phyloP scores from a whole-genome alignment of 768 basidiomycete genomes.

The Plicaturopsis crispa region DNA sequence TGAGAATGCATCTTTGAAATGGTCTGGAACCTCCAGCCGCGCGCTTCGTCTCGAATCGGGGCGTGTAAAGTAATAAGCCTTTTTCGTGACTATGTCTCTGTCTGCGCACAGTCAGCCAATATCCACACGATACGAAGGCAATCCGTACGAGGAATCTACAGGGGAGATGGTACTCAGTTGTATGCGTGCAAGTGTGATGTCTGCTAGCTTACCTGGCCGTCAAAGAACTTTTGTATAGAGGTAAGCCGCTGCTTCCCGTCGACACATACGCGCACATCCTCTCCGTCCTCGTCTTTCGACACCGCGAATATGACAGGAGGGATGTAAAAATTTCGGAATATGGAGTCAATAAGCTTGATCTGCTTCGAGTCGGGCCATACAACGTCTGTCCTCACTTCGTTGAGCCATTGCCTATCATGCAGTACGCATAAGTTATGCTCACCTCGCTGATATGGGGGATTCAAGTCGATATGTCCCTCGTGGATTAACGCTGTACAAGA shows the following conservation, averaged over 20 bases:
- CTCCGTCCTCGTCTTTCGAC: constrained; percentile 30
- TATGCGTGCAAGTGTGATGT: too few species aligned
- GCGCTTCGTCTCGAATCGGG: constrained; percentile 35
- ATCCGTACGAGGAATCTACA: constrained; percentile 48
- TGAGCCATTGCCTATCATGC: background rate
- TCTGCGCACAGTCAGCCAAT: too few species aligned
- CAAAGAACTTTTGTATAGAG: constrained; percentile 35
- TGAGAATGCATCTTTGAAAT: constrained; percentile 42
- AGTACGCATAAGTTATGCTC: constrained; percentile 9
- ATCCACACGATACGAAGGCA: too few species aligned
- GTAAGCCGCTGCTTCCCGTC: constrained; percentile 50
- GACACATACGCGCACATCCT: constrained; percentile 34
- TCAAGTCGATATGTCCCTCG: constrained; percentile 61
- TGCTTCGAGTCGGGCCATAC: constrained; percentile 74
- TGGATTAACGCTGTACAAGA: constrained; percentile 48
- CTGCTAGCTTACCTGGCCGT: constrained; percentile 30
- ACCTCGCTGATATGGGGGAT: constrained; percentile 72
- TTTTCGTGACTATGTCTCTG: constrained; percentile 47
- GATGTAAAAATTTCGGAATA: constrained; percentile 46
- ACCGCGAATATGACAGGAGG: constrained; percentile 44
- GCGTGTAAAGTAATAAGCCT: constrained; percentile 54
- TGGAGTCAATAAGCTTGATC: constrained; percentile 41
- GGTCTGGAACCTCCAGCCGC: constrained; percentile 45
- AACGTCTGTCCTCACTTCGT: constrained; percentile 37
- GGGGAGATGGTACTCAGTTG: too few species aligned